These are phyloP conservation scores for Penicillium sp. DNA, from an alignment of 2,329 filamentous ascomycete species.

Conservation along the genomic window DNA sequence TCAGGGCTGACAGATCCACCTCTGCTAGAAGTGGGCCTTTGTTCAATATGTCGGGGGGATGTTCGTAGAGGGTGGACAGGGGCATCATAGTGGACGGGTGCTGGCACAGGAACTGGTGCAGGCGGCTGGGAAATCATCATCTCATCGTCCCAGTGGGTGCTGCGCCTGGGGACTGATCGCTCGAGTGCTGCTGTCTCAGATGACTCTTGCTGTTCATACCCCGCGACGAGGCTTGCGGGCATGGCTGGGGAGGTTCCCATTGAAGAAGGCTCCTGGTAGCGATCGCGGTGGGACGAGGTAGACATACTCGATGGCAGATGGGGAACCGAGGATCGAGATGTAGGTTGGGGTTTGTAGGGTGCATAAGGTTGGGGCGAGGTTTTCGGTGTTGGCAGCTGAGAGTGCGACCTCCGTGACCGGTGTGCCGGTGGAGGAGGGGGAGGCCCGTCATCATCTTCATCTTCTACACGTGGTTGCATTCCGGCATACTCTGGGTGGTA, in stretches of 20 bases:
- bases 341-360: constrained; percentile 24
- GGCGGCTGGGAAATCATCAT: constrained; percentile 23
- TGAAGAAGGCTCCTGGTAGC: background rate
- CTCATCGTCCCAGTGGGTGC: constrained; percentile 27
- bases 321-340: background rate
- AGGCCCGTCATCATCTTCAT: constrained; percentile 41
- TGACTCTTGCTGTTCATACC: constrained; percentile 37
- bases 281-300: background rate
- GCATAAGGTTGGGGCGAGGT: constrained; percentile 28
- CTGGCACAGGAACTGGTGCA: constrained; percentile 19
- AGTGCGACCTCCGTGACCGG: constrained; percentile 31
- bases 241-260: constrained; percentile 30
- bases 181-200: constrained; percentile 30
- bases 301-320: background rate
- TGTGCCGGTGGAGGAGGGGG: constrained; percentile 39
- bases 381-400: constrained; percentile 23
- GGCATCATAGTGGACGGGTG: constrained; percentile 16
- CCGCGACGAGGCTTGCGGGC: constrained; percentile 43
- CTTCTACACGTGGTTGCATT: constrained; percentile 50
- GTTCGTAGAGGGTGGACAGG: constrained; percentile 30
- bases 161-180: constrained; percentile 26
- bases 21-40: constrained; percentile 24
- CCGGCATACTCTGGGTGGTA: constrained; percentile 41
- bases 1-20: constrained; percentile 35
- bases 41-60: constrained; percentile 28